Evolutionary conservation across 345 rosid genomes (phyloP).

Genomic region (Hibiscus trionum): DNA sequence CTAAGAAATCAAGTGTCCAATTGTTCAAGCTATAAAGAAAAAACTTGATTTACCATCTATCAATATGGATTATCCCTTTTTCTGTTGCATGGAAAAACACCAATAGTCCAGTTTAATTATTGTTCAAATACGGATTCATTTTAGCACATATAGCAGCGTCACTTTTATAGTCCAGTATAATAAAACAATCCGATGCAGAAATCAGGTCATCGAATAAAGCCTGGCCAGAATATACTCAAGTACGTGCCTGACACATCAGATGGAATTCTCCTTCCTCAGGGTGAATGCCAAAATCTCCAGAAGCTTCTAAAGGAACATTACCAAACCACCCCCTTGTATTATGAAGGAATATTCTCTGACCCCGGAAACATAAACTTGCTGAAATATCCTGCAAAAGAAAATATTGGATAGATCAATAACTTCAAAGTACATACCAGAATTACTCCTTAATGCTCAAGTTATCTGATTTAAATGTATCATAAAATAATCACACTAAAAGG

Average conservation of each 20-base stretch:
- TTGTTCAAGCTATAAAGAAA: background rate
- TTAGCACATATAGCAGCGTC: conserved; percentile 1
- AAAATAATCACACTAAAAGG: background rate
- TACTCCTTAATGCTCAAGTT: background rate
- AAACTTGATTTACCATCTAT: background rate
- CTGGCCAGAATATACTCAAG: background rate
- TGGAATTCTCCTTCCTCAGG: conserved; percentile 99
- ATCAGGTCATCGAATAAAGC: background rate
- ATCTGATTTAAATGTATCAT: conserved; percentile 3
- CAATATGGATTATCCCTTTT: background rate
- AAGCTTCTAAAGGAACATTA: conserved; percentile 88
- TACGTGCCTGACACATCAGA: conserved; percentile 90
- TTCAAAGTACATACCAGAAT: conserved; percentile 2
- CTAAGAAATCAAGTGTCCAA: background rate
- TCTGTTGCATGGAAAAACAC: background rate
- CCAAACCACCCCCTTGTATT: conserved; percentile 97
- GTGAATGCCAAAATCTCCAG: conserved; percentile 97
- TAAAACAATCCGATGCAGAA: background rate
- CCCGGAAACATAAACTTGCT: conserved; percentile 82
- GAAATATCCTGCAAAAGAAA: conserved; percentile 58
- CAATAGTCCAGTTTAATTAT: background rate
- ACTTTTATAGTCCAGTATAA: conserved; percentile 6
- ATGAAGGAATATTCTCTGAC: conserved; percentile 86
- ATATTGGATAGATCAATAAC: background rate
- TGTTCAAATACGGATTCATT: background rate